Evolutionary conservation across 768 basidiomycete genomes (phyloP).

Genomic region (Hysterangium stoloniferum): DNA sequence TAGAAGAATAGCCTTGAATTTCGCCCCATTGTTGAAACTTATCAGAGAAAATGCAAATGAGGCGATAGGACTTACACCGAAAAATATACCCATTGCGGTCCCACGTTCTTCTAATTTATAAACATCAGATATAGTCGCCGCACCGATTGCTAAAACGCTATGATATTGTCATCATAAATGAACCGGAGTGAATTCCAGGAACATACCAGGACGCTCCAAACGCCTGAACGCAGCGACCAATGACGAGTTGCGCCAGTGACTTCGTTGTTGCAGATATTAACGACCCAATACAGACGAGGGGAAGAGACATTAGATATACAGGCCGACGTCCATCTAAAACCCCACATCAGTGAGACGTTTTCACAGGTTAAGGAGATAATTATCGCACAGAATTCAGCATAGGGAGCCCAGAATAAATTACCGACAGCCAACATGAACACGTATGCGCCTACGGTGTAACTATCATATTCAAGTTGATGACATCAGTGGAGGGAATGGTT

Average conservation of each 20-base stretch:
- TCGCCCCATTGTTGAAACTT: too few species aligned
- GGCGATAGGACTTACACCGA: conserved; percentile 20
- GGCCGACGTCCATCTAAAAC: conserved; percentile 53
- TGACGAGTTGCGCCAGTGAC: conserved; percentile 41
- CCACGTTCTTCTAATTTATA: conserved; percentile 6
- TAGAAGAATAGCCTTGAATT: conserved; percentile 17
- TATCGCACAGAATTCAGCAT: conserved; percentile 22
- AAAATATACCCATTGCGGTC: conserved; percentile 48
- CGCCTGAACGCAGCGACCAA: conserved; percentile 58
- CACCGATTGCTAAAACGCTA: conserved; percentile 24
- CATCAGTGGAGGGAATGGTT: not conserved
- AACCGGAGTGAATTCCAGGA: not conserved
- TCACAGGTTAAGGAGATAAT: not conserved
- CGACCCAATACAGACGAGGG: conserved; percentile 50
- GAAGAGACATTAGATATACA: conserved; percentile 52
- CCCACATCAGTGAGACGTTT: not conserved
- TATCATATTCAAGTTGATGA: conserved; percentile 15
- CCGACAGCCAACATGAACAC: conserved; percentile 39
- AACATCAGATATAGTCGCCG: conserved; percentile 39
- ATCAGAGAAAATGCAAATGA: not conserved
- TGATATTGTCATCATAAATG: not conserved
- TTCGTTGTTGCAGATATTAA: conserved; percentile 47
- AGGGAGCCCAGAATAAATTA: conserved; percentile 44
- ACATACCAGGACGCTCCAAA: conserved; percentile 48
- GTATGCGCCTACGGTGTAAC: conserved; percentile 45